Percentiles rank a stretch among this genome's conserved stretches.
phyloP scores from a whole-genome alignment of 192 early-diverging fungal species.

The Backusella luteola region DNA sequence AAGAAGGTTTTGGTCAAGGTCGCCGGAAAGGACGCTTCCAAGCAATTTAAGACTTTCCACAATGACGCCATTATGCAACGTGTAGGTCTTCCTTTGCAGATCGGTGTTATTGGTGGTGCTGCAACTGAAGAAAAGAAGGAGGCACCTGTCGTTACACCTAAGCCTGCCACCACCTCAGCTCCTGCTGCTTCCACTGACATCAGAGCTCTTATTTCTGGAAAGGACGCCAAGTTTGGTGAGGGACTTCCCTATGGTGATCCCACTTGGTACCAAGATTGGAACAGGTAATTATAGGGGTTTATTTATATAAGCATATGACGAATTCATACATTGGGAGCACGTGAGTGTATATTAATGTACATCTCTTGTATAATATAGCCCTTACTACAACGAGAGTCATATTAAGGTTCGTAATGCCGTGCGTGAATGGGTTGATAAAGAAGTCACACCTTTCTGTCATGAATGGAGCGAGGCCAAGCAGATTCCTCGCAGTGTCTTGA shows the following conservation, averaged over 20 bases:
- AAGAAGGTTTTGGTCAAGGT: constrained; percentile 83
- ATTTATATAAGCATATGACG: not conserved
- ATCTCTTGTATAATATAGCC: constrained; percentile 34
- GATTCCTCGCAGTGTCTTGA: constrained; percentile 64
- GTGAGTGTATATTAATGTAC: not conserved
- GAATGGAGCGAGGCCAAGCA: constrained; percentile 83
- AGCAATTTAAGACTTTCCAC: constrained; percentile 82
- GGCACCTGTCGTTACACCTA: not conserved
- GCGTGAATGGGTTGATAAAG: constrained; percentile 72
- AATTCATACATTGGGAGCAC: not conserved
- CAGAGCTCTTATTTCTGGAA: constrained; percentile 12
- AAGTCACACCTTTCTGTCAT: constrained; percentile 73
- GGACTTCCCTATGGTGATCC: constrained; percentile 77
- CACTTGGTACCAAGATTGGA: constrained; percentile 62
- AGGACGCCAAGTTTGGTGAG: constrained; percentile 67
- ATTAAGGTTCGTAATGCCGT: constrained; percentile 56
- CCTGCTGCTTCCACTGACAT: not conserved
- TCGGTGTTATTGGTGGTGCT: constrained; percentile 29
- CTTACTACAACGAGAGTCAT: constrained; percentile 81
- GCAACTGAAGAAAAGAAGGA: not conserved
- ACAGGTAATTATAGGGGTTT: constrained; percentile 20
- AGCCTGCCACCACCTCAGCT: not conserved
- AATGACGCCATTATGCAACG: constrained; percentile 35
- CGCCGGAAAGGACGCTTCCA: constrained; percentile 78
- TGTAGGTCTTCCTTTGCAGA: constrained; percentile 33